These are phyloP conservation scores for Arthrobotrys conoides DNA, from an alignment of 2,329 filamentous ascomycete species.

Conservation along the genomic window DNA sequence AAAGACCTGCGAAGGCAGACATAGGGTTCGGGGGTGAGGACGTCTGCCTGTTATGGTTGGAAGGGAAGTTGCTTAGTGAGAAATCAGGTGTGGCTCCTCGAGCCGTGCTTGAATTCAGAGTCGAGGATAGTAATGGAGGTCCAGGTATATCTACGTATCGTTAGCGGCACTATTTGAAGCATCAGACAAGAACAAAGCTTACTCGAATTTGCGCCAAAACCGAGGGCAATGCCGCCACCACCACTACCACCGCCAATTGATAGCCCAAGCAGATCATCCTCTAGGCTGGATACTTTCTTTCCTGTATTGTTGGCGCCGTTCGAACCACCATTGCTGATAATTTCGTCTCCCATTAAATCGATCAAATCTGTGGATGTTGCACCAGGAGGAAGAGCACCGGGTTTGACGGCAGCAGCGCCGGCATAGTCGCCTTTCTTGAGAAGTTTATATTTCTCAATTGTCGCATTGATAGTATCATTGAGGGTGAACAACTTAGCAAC, in stretches of 20 bases:
- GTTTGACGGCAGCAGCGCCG: slow-evolving; percentile 83
- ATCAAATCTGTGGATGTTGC: slow-evolving; percentile 69
- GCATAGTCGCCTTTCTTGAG: slow-evolving; percentile 95
- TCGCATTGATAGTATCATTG: slow-evolving; percentile 98
- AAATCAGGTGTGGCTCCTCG: slow-evolving; percentile 64
- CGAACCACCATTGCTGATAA: slow-evolving; percentile 72
- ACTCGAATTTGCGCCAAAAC: slow-evolving; percentile 80
- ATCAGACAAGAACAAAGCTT: slow-evolving; percentile 65
- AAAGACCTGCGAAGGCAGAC: slow-evolving; percentile 69
- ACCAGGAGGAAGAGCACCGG: slow-evolving; percentile 76
- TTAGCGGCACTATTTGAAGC: slow-evolving; percentile 62
- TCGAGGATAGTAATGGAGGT: slow-evolving; percentile 75
- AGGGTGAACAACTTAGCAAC: slow-evolving; percentile 96
- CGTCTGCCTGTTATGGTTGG: slow-evolving; percentile 59
- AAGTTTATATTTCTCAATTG: slow-evolving; percentile 93
- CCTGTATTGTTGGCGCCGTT: slow-evolving; percentile 67
- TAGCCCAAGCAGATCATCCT: slow-evolving; percentile 91
- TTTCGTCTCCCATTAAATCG: slow-evolving; percentile 86
- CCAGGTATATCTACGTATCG: slow-evolving; percentile 73
- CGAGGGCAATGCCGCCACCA: slow-evolving; percentile 85
- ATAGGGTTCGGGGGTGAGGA: slow-evolving; percentile 68
- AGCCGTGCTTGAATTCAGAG: slow-evolving; percentile 75
- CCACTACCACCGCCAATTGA: slow-evolving; percentile 78
- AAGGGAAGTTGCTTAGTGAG: slow-evolving; percentile 57
- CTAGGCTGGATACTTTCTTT: slow-evolving; percentile 76